Evolutionary conservation across 2,329 filamentous ascomycete genomes (phyloP).

Genomic region (Teratosphaeria viscida): DNA sequence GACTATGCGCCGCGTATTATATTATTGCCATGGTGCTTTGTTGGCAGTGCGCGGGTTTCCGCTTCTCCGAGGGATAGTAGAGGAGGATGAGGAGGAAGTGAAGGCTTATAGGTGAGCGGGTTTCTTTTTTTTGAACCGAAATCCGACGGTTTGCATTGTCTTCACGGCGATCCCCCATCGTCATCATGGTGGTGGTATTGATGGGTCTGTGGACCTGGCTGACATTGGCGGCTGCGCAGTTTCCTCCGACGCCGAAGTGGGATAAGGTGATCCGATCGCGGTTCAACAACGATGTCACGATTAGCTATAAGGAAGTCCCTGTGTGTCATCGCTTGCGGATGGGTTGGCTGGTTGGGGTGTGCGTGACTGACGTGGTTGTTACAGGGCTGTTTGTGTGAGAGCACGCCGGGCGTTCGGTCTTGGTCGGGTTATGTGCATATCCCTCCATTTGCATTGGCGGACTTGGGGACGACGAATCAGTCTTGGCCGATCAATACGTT

Average conservation of each 20-base stretch:
- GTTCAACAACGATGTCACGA: conserved; percentile 6
- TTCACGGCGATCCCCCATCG: too few species aligned
- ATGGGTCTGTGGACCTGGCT: neutral
- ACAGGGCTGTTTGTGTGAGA: conserved; percentile 35
- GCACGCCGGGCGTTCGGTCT: conserved; percentile 41
- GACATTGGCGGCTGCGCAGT: conserved; percentile 3
- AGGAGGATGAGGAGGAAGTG: too few species aligned
- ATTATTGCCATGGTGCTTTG: too few species aligned
- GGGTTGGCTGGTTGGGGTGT: neutral
- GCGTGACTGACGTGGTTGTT: neutral
- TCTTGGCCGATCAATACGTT: conserved; percentile 16
- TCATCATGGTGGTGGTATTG: neutral
- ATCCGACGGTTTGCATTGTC: too few species aligned
- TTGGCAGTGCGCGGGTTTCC: too few species aligned
- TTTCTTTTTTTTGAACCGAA: too few species aligned
- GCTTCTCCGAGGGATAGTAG: too few species aligned
- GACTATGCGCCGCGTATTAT: too few species aligned
- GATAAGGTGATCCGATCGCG: conserved; percentile 1
- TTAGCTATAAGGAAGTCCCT: conserved; percentile 9
- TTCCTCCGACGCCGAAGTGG: conserved; percentile 5
- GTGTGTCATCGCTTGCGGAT: neutral
- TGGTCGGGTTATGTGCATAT: conserved; percentile 34
- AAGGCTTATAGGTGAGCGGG: too few species aligned
- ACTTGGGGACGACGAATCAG: conserved; percentile 34
- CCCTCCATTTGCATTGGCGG: conserved; percentile 34